Conservation (phyloP, 2,329 filamentous ascomycete genomes). For the Colletotrichum sp. region DNA sequence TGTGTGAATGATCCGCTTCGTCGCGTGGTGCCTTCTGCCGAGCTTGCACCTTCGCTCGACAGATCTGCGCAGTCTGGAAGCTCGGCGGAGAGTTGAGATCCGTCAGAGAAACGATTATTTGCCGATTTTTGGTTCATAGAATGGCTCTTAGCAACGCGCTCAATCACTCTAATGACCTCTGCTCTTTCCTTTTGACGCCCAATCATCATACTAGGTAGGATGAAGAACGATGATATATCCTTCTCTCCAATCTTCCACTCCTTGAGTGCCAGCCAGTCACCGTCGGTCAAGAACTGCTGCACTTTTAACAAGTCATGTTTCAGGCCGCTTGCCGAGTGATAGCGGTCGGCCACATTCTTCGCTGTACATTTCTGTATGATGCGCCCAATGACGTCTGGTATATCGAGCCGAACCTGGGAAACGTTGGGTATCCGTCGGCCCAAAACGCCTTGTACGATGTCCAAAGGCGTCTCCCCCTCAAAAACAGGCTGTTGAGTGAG, state of each 20-base stretch:
- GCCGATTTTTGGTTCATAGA: constrained; percentile 46
- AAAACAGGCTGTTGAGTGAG: constrained; percentile 82
- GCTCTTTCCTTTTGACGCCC: constrained; percentile 77
- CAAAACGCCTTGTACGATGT: constrained; percentile 90
- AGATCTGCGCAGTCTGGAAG: constrained; percentile 52
- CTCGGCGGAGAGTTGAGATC: constrained; percentile 59
- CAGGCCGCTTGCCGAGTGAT: constrained; percentile 86
- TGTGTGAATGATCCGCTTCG: constrained; percentile 56
- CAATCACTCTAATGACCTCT: constrained; percentile 75
- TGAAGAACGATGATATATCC: constrained; percentile 92
- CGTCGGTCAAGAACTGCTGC: constrained; percentile 75
- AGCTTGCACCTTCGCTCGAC: constrained; percentile 67
- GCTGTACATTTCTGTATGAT: constrained; percentile 93
- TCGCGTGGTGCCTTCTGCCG: constrained; percentile 55
- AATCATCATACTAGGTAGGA: constrained; percentile 81
- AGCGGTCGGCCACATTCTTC: constrained; percentile 85
- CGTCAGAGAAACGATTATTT: constrained; percentile 55
- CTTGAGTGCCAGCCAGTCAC: constrained; percentile 73
- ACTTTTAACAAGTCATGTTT: constrained; percentile 81
- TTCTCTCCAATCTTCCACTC: constrained; percentile 80
- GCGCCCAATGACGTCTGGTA: constrained; percentile 81
- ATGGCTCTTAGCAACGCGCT: constrained; percentile 75
- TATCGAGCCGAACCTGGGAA: constrained; percentile 77
- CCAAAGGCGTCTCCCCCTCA: constrained; percentile 78
- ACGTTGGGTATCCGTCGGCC: constrained; percentile 79